Percentiles rank a stretch among this genome's conserved stretches.
Evolutionary conservation across 2,329 filamentous ascomycete genomes (phyloP).

Genomic region (Emergomyces africanus): DNA sequence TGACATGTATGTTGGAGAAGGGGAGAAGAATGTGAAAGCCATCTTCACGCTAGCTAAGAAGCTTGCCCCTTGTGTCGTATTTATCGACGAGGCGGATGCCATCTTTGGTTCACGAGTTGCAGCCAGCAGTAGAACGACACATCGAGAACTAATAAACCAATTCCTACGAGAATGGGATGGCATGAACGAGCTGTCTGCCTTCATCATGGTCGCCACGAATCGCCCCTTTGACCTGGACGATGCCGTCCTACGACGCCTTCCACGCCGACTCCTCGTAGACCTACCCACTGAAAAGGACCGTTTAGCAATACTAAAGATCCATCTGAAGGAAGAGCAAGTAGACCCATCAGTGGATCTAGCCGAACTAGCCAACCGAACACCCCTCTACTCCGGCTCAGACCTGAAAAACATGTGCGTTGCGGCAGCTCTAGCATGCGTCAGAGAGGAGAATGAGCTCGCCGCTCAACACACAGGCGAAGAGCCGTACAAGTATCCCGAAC

Average conservation of each 20-base stretch:
- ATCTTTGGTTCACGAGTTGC: constrained; percentile 65
- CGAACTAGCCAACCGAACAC: constrained; percentile 32
- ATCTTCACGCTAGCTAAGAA: constrained; percentile 88
- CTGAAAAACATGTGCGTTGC: constrained; percentile 39
- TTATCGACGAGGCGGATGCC: constrained; percentile 93
- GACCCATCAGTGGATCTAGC: constrained; percentile 30
- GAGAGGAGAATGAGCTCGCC: constrained; percentile 33
- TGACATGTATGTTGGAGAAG: constrained; percentile 92
- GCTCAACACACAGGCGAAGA: constrained; percentile 24
- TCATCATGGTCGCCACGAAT: constrained; percentile 98
- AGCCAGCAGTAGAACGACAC: constrained; percentile 52
- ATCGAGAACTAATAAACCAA: constrained; percentile 89
- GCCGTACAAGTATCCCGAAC: constrained; percentile 52
- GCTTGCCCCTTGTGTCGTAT: constrained; percentile 81
- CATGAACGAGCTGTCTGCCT: constrained; percentile 67
- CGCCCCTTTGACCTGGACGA: constrained; percentile 83
- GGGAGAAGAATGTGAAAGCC: constrained; percentile 89
- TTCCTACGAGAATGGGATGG: constrained; percentile 97
- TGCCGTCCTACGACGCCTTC: constrained; percentile 39
- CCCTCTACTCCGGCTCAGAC: constrained; percentile 40
- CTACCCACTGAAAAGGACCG: constrained; percentile 35
- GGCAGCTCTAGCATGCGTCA: constrained; percentile 37
- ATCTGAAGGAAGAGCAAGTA: constrained; percentile 36
- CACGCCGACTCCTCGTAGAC: constrained; percentile 37
- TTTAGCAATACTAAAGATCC: constrained; percentile 36